A percentile compares a stretch with the other conserved stretches of the same genome.
phyloP scores from a whole-genome alignment of 768 basidiomycete species.

The Suillus clintonianus region DNA sequence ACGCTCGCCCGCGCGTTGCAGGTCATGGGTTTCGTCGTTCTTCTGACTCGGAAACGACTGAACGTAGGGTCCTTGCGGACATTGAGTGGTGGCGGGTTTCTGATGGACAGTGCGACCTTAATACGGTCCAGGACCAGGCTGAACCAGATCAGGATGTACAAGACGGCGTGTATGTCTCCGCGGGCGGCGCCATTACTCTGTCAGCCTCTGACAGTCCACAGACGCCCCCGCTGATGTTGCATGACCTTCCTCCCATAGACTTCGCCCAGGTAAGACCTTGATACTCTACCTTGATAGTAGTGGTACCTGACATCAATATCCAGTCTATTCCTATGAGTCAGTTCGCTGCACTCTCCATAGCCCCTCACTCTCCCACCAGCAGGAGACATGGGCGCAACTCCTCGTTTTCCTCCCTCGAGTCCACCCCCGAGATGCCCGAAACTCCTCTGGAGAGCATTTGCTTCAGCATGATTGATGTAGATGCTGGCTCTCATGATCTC shows the following conservation, averaged over 20 bases:
- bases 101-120: conserved; percentile 62
- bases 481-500: conserved; percentile 39
- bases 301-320: conserved; percentile 8
- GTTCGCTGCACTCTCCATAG: conserved; percentile 58
- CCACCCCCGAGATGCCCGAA: conserved; percentile 51
- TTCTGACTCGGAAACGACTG: conserved; percentile 64
- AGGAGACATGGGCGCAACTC: conserved; percentile 44
- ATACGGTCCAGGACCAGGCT: conserved; percentile 32
- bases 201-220: conserved; percentile 42
- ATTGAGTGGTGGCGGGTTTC: conserved; percentile 87
- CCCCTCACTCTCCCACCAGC: conserved; percentile 52
- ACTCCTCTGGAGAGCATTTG: conserved; percentile 41
- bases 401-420: conserved; percentile 56
- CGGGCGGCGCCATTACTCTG: conserved; percentile 33
- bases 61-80: conserved; percentile 77
- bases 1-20: conserved; percentile 42
- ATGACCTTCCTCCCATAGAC: conserved; percentile 19
- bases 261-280: conserved; percentile 26
- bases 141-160: conserved; percentile 12
- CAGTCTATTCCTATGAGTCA: conserved; percentile 39
- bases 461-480: conserved; percentile 38
- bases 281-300: not conserved
- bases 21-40: conserved; percentile 52
- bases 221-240: conserved; percentile 30
- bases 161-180: conserved; percentile 11